Base-by-base conservation (phyloP, 768 basidiomycete genomes). In the Tricholoma furcatifolium region DNA sequence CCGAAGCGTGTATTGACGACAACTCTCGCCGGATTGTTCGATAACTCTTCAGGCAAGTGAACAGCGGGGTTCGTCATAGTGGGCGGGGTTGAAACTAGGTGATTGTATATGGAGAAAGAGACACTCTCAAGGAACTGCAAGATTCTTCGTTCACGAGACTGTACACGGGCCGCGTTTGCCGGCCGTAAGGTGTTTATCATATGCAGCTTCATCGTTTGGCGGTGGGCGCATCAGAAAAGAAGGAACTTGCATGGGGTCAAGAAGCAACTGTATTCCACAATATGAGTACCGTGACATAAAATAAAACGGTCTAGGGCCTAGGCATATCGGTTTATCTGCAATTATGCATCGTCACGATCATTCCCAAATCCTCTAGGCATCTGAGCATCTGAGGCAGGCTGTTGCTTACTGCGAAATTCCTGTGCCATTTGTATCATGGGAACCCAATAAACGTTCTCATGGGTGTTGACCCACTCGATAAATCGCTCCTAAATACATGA, bases 381-480 rank as follows among this genome's bases (percentile, higher is more conserved):
- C 57, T 65, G 67, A 1, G 83, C 84, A 9, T 76, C 79, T 14
- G 70, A 51, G 0, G 71, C 68, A 0, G 82, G 77, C 24, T 74
- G 64, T 43, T 74, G 76, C 58, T 79, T 80, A 18, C 68, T 69
- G 53, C 84, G 77, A 62, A 87, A 86, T 31, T 84, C 83, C 42
- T 74, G 68, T 14, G 80, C 79, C 78, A 88, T 85, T 53, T 86
- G 81, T 56, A 79, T 76, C 80, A 88, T 80, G 10, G 83, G 80
- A 23, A 83, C 84, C 83, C 84, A 89, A 50, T 87, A 75, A 3
- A 89, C 79, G 43, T 82, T 77, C 15, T 83, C 80, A 62, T 87
- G 85, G 4, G 77, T 79, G 60, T 87, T 85, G 39, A 88, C 73
- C 82, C 84, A 87, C 61, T 86, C 83, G 56, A 89, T 87, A 66